These are phyloP conservation scores for Mytilinidion resinicola DNA, from an alignment of 495 filamentous ascomycete genomes.

Conservation along the genomic window DNA sequence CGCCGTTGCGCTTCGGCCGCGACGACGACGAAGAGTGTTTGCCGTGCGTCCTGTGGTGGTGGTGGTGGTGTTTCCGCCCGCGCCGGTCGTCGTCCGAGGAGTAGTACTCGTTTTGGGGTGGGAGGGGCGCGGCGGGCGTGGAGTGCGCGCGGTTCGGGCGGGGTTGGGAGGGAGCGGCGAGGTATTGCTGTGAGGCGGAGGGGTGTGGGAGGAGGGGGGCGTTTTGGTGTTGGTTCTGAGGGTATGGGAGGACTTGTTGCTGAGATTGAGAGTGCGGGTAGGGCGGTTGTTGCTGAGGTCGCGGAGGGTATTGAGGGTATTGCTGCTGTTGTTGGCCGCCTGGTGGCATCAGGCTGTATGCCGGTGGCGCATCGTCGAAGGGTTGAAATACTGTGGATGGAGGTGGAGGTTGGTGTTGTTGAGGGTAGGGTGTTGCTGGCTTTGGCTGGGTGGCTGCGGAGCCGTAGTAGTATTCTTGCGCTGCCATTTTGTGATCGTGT, in stretches of 20 bases:
- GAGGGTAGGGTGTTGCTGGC: conserved; percentile 10
- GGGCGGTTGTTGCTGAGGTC: conserved; percentile 4
- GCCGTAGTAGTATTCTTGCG: conserved; percentile 22
- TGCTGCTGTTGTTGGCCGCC: background rate
- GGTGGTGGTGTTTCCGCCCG: background rate
- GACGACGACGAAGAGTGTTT: background rate
- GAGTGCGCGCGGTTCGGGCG: background rate
- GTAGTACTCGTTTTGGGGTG: too few relatives aligned
- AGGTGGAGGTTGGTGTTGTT: conserved; percentile 14
- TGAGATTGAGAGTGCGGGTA: background rate
- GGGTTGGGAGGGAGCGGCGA: background rate
- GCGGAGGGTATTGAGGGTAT: conserved; percentile 1
- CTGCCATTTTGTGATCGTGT: conserved; percentile 11
- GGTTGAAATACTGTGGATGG: conserved; percentile 1
- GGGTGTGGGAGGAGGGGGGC: background rate
- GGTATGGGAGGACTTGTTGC: background rate
- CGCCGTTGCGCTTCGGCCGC: background rate
- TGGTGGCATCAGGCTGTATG: conserved; percentile 10
- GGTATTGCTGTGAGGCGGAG: background rate
- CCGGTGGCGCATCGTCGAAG: conserved; percentile 1
- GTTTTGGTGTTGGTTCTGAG: background rate
- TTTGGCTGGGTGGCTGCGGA: conserved; percentile 1
- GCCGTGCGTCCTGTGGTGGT: background rate
- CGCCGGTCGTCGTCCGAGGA: too few relatives aligned
- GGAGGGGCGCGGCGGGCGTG: background rate